Evolutionary conservation across 208 protist genomes (phyloP), one percentile per base, ranked within the genome.

Genomic region (Endotrypanum monterogeii): DNA sequence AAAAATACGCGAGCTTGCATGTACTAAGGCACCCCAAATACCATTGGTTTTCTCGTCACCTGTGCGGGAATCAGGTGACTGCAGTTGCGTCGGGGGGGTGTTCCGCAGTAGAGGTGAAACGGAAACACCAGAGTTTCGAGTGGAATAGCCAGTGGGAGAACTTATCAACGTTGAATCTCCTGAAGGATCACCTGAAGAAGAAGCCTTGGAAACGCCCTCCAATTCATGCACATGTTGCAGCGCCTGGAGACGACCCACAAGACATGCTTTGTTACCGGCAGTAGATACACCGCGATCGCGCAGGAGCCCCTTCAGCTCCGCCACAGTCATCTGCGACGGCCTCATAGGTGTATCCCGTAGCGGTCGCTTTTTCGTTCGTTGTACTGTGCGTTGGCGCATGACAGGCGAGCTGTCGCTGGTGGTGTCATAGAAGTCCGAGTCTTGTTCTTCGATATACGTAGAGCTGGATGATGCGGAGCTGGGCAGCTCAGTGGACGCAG

Each of bases 11-110:
- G 84, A 83, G 18, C 84, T 71, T 25, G 79, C 84, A 16, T 77
- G 79, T 46, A 86, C 75, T n/a, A 89, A 54, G 32, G 76, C 81
- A 20, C 82, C 84, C 84, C 84, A 89, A 50, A 89, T 52, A n/a
- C 84, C 69, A 16, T 52, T 62, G 46, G 69, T 79, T 32, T 74
- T 61, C 1, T 62, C 39, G 54, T 76, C 39, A 69, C 37, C 56
- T 63, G 58, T 54, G 54, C 44, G 69, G 11, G 76, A 74, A 3
- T 61, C 44, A 16, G 79, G 70, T 12, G 73, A 70, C 7, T 18
- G 20, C 14, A 63, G 54, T 54, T 70, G 20, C 28, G 71, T 73
- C 18, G 71, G 69, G 12, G 14, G 32, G 1, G 54, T 57, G 9
- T 54, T 68, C 0, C 30, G 32, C 44, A 51, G 30, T 0, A 11